phyloP scores from a whole-genome alignment of 306 rosid species.

The Myrica gale region DNA sequence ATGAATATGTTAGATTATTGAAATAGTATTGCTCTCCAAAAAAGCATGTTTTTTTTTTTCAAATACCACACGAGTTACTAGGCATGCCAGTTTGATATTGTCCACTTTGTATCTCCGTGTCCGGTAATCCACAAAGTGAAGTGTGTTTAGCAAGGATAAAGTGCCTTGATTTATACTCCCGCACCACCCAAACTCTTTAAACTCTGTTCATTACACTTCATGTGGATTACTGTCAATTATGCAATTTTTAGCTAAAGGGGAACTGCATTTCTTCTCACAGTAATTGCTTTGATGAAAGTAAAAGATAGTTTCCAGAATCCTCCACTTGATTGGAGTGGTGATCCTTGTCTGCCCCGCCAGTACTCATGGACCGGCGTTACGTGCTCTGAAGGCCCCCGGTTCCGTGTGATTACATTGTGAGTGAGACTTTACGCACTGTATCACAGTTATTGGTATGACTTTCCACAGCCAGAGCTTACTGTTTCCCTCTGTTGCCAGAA shows the following conservation, averaged over 20 bases:
- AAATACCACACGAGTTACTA: no score
- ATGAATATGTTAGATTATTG: no score
- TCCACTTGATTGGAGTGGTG: slow-evolving; percentile 86
- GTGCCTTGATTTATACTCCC: not conserved
- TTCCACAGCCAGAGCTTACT: slow-evolving; percentile 31
- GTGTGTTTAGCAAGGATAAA: not conserved
- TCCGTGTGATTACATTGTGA: slow-evolving; percentile 76
- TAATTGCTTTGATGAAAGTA: slow-evolving; percentile 53
- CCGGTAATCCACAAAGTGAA: not conserved
- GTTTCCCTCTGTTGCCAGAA: slow-evolving; percentile 53
- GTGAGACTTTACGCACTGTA: slow-evolving; percentile 32
- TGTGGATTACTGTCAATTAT: not conserved
- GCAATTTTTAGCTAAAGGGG: not conserved
- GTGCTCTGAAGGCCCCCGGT: slow-evolving; percentile 63
- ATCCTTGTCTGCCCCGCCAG: slow-evolving; percentile 74
- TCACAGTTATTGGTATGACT: slow-evolving; percentile 14
- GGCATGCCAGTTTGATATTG: no score
- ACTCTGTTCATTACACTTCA: not conserved
- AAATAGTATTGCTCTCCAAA: no score
- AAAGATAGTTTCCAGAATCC: slow-evolving; percentile 55
- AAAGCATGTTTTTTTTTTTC: no score
- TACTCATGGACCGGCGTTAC: slow-evolving; percentile 90
- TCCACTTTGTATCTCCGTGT: no score
- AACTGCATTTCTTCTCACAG: slow-evolving; percentile 42
- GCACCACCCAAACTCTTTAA: not conserved